Evolutionary conservation across 768 basidiomycete species (phyloP), one percentile per base, ranked within the genome.

Genomic region (Phaeotremella fagi): DNA sequence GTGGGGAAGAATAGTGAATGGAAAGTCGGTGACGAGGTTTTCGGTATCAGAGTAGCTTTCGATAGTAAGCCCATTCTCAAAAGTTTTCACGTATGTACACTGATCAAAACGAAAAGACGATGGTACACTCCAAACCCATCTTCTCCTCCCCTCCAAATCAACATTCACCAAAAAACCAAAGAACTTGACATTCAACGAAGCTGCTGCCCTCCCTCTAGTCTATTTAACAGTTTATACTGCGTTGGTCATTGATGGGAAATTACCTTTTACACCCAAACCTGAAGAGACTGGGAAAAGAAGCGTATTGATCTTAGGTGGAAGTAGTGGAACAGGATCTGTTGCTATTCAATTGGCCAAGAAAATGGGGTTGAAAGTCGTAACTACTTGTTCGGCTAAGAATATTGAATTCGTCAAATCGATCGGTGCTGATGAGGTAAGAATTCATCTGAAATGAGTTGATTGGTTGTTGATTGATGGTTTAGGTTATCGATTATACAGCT

Each of bases 261-360:
- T 66, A 28, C 49, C 60, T 1, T 65, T 59, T 48, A 23, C 27
- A 7, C 50, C 55, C 7, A 7, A 26, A 2, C 56, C 53, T 0
- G 67, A 85, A n/a, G 80, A 85, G 64, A 62, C 75, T 22, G 82
- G 80, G 1, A 82, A 83, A 61, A n/a, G 53, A 15, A 78, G 78
- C 1, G 75, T 88, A 3, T 80, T 88, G 59, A 76, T 89, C 63
- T 83, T 85, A 51, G 86, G 86, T 0, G 87, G 85, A 3, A 83
- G 82, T 46, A 81, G 83, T 1, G 74, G 82, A 12, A 84, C 87
- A 1, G 87, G 86, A 3, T 75, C 78, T n/a, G 80, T 80, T 59
- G 86, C 84, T 0, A 84, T 88, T 44, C 85, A 87, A 68, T 66
- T 87, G 9, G 85, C 86, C 6, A 88, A 87, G 64, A 78, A 80